Percentiles rank a stretch among this genome's conserved stretches.
Evolutionary conservation across 2,329 filamentous ascomycete species (phyloP).

Genomic region (Cladobotryum protrusum): DNA sequence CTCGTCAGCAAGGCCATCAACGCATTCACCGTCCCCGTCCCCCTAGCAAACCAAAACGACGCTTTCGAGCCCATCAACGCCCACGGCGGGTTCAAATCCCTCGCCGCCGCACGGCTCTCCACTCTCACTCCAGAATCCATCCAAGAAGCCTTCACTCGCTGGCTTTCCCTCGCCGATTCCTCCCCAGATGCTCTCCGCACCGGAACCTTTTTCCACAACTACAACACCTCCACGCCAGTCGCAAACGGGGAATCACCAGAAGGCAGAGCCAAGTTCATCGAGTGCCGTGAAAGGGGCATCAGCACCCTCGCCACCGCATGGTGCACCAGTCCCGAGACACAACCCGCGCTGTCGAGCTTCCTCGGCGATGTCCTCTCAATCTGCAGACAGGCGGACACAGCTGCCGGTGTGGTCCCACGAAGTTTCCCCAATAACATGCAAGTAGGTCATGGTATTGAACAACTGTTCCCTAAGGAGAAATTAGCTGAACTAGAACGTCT

Average conservation of each 20-base stretch:
- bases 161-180: slow-evolving; percentile 17
- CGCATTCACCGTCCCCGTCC: slow-evolving; percentile 18
- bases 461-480: slow-evolving; percentile 16
- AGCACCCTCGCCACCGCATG: slow-evolving; percentile 10
- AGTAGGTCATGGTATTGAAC: slow-evolving; percentile 13
- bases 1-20: slow-evolving; percentile 17
- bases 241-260: not conserved
- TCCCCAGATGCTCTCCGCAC: slow-evolving; percentile 15
- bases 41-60: slow-evolving; percentile 19
- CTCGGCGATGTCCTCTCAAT: slow-evolving; percentile 11
- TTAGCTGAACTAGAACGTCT: slow-evolving; percentile 15
- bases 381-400: slow-evolving; percentile 11
- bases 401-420: not conserved
- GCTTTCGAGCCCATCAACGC: slow-evolving; percentile 17
- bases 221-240: slow-evolving; percentile 12
- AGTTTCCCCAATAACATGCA: slow-evolving; percentile 19
- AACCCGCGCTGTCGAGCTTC: slow-evolving; percentile 2
- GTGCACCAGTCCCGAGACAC: slow-evolving; percentile 12
- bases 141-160: slow-evolving; percentile 17
- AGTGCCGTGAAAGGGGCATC: slow-evolving; percentile 16
- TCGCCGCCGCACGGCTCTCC: slow-evolving; percentile 18
- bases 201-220: slow-evolving; percentile 13
- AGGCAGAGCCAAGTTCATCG: slow-evolving; percentile 13
- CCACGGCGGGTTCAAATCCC: slow-evolving; percentile 26
- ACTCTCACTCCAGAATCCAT: slow-evolving; percentile 14